Evolutionary conservation across 73 alveolate species (phyloP).

Genomic region (Tetrahymena elliotti): DNA sequence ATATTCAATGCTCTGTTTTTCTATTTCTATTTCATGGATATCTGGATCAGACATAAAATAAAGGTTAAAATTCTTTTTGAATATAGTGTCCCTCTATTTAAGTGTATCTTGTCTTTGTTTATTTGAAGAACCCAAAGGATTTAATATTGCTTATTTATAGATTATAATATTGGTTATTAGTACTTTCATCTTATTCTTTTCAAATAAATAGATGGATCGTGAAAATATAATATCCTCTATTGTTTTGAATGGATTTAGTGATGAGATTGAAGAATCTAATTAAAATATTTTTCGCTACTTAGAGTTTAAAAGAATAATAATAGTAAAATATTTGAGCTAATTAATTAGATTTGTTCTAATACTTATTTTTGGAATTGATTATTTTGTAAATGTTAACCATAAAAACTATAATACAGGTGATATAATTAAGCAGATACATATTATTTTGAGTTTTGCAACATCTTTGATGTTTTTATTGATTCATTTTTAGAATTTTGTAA

Average conservation of each 20-base stretch:
- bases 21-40: not conserved
- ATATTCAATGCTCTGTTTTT: too few relatives aligned
- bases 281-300: too few relatives aligned
- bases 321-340: not conserved
- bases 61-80: not conserved
- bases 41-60: too few relatives aligned
- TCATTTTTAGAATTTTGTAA: too few relatives aligned
- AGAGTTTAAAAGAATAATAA: too few relatives aligned
- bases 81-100: too few relatives aligned
- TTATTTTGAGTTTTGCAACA: not conserved
- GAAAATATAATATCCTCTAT: too few relatives aligned
- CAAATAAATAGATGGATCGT: too few relatives aligned
- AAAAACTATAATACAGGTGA: not conserved
- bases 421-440: not conserved
- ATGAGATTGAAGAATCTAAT: not conserved
- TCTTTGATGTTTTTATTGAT: too few relatives aligned
- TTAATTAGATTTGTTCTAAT: not conserved
- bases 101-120: not conserved
- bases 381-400: too few relatives aligned
- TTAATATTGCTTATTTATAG: not conserved
- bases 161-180: not conserved
- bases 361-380: not conserved
- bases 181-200: too few relatives aligned
- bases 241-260: not conserved
- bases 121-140: not conserved